phyloP scores from a whole-genome alignment of 2,329 filamentous ascomycete genomes.

The Aspergillus sp. region DNA sequence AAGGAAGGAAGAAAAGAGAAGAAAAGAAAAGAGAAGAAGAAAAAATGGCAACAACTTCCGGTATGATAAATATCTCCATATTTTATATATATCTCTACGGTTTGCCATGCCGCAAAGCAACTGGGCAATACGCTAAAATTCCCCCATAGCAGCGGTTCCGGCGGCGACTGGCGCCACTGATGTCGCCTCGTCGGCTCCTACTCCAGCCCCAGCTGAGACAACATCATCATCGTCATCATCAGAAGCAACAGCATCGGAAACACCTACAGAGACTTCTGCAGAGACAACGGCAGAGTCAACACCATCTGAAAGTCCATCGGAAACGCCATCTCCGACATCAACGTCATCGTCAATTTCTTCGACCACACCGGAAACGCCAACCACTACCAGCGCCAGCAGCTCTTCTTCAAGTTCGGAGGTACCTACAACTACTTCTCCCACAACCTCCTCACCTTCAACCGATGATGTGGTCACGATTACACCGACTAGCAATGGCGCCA shows the following conservation, averaged over 20 bases:
- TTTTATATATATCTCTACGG: too few relatives aligned
- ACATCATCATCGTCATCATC: conserved; percentile 14
- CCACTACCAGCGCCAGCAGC: conserved; percentile 1
- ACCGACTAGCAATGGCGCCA: not conserved
- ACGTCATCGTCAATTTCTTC: conserved; percentile 1
- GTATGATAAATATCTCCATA: too few relatives aligned
- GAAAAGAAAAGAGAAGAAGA: too few relatives aligned
- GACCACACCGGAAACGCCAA: not conserved
- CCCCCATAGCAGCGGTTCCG: not conserved
- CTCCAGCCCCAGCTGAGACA: conserved; percentile 7
- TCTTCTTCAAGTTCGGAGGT: not conserved
- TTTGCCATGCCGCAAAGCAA: too few relatives aligned
- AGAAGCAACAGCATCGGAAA: not conserved
- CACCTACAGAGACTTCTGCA: conserved; percentile 4
- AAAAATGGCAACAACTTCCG: too few relatives aligned
- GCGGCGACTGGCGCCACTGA: conserved; percentile 4
- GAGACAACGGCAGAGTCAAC: conserved; percentile 1
- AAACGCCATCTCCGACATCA: conserved; percentile 5
- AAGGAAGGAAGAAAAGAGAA: too few relatives aligned
- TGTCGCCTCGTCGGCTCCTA: conserved; percentile 6
- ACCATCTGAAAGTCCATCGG: conserved; percentile 3
- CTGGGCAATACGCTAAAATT: too few relatives aligned
- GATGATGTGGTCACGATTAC: conserved; percentile 13
- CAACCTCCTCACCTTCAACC: conserved; percentile 12
- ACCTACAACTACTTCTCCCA: conserved; percentile 11